Evolutionary conservation across 1,139 yeast species (phyloP).

Genomic region (Scheffersomyces parashehatae): DNA sequence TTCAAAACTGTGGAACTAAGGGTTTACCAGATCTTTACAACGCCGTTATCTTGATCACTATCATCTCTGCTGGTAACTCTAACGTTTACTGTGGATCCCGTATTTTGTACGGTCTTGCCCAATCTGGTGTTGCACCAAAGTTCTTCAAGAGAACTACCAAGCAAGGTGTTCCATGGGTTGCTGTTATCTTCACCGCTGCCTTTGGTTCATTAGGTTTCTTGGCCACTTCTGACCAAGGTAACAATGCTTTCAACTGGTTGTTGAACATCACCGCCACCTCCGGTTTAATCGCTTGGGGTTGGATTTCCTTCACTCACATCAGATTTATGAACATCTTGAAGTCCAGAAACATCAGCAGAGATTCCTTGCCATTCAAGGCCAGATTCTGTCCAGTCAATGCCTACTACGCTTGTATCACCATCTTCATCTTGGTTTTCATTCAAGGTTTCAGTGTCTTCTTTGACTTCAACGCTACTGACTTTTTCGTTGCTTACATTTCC

Average conservation of each 20-base stretch:
- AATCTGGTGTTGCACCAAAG: slow-evolving; percentile 61
- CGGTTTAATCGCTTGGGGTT: slow-evolving; percentile 74
- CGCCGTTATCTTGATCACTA: slow-evolving; percentile 68
- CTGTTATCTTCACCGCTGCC: slow-evolving; percentile 58
- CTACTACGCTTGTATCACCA: slow-evolving; percentile 54
- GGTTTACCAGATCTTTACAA: slow-evolving; percentile 71
- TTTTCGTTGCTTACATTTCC: slow-evolving; percentile 70
- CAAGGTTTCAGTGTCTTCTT: slow-evolving; percentile 73
- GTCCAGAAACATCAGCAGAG: slow-evolving; percentile 55
- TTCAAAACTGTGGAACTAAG: slow-evolving; percentile 68
- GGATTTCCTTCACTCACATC: slow-evolving; percentile 64
- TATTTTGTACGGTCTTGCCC: slow-evolving; percentile 65
- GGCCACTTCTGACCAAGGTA: slow-evolving; percentile 60
- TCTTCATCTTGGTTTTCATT: slow-evolving; percentile 57
- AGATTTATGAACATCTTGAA: slow-evolving; percentile 66
- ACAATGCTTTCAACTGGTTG: slow-evolving; percentile 78
- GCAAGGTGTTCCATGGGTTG: slow-evolving; percentile 66
- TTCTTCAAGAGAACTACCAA: slow-evolving; percentile 52
- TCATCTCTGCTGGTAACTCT: slow-evolving; percentile 81
- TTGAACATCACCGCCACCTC: slow-evolving; percentile 79
- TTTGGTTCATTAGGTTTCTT: slow-evolving; percentile 72
- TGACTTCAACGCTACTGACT: slow-evolving; percentile 51
- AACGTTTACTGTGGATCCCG: slow-evolving; percentile 79
- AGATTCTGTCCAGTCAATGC: slow-evolving; percentile 63
- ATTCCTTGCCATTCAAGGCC: slow-evolving; percentile 72